Evolutionary conservation across 257 asterid species (phyloP).

Genomic region (Plantago major): DNA sequence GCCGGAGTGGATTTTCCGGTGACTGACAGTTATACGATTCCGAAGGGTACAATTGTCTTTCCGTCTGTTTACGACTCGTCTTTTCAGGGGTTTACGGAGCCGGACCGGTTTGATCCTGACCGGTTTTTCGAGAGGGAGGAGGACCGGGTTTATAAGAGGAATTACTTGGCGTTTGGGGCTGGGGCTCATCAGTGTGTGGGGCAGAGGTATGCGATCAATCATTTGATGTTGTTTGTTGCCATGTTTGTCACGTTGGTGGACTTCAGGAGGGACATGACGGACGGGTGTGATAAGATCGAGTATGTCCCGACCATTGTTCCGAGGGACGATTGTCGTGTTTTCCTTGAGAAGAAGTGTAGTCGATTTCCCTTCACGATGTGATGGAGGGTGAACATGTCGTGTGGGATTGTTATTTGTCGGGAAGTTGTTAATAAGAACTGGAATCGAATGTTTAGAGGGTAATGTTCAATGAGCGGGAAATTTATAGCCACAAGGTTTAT

Average conservation of each 20-base stretch:
- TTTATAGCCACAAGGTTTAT: no score
- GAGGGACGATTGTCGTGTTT: conserved; percentile 76
- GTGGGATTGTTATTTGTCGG: conserved; percentile 10
- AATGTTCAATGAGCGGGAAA: no score
- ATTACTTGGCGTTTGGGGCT: conserved; percentile 79
- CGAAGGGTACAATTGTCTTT: conserved; percentile 80
- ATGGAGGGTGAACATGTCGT: conserved; percentile 4
- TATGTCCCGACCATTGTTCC: conserved; percentile 89
- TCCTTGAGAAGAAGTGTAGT: conserved; percentile 45
- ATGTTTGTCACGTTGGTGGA: conserved; percentile 56
- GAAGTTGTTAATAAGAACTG: background rate
- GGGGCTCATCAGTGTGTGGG: conserved; percentile 97
- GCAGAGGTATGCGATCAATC: conserved; percentile 82
- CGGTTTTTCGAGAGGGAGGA: conserved; percentile 76
- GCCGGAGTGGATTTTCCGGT: conserved; percentile 68
- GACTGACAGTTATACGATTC: conserved; percentile 56
- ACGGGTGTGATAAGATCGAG: conserved; percentile 84
- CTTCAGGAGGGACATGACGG: conserved; percentile 56
- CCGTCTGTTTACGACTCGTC: conserved; percentile 90
- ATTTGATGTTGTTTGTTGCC: conserved; percentile 65
- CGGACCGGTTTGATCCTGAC: conserved; percentile 83
- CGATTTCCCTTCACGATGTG: conserved; percentile 40
- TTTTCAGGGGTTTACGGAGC: conserved; percentile 76
- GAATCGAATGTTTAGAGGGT: background rate
- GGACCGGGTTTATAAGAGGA: conserved; percentile 67